Base-by-base conservation (phyloP, 1,284 basidiomycete species). In the Tetrapyrgos nigripes region DNA sequence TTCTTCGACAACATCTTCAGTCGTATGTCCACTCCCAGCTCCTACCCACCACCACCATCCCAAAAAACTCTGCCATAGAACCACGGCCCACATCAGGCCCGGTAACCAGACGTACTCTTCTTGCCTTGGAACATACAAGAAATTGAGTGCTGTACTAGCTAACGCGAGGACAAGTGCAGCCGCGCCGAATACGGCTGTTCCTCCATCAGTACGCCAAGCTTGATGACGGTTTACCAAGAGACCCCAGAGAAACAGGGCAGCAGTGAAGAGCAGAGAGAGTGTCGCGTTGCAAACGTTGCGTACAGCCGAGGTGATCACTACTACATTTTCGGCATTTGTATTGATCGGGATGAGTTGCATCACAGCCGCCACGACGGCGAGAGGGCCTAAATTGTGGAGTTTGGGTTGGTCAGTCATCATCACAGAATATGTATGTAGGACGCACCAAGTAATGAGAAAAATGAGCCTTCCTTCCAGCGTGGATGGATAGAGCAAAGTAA, bases 31-130 rank as follows among this genome's bases (percentile, higher is more conserved):
- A 61, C 75, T 79, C 2, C 94, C 94, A 1, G 93, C 89, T 17
- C 96, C 96, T 21, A 96, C 94, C 95, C 95, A 98, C 94, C 94
- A 96, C 94, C 94, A 96, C 92, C 93, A 97, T 0, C 93, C 93
- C 27, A 93, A 73, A 69, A 93, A 93, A 74, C 87, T 93, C 79
- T 97, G 95, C 94, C 94, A 97, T 17, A 97, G 83, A 11, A 96
- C 85, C 44, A 96, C 87, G 3, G 91, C 88, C 86, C 92, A 95
- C 74, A 94, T 87, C 49, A 97, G 79, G 31, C 87, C 84, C 2
- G 92, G 91, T 61, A 97, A 80, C 95, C 95, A 97, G 11, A 87
- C 80, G 64, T 93, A 92, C 64, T 93, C 86, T 62, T 94, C 90
- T 68, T 91, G 88, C 52, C 83, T 78, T 6, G 88, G 89, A 33